Percentiles rank a stretch among this genome's conserved stretches.
Conservation (phyloP, 2,329 filamentous ascomycete species). For the Trichoderma guizhouense region DNA sequence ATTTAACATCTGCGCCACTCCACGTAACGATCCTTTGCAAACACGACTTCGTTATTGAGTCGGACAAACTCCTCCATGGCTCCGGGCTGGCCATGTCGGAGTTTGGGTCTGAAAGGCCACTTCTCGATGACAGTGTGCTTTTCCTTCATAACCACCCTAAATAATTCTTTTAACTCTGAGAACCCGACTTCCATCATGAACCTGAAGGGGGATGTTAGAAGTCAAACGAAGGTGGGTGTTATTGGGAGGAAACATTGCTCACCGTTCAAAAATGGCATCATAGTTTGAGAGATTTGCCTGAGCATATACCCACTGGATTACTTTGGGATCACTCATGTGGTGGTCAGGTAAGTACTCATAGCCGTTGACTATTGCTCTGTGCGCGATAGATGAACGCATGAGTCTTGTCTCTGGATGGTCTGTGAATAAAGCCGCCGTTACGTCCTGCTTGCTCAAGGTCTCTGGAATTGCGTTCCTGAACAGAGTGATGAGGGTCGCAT, state of each 20-base stretch:
- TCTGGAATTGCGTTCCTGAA: neutral
- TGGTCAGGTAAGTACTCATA: too few species aligned
- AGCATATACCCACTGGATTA: neutral
- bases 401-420: too few species aligned
- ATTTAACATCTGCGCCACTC: neutral
- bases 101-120: neutral
- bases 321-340: too few species aligned
- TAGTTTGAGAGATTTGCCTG: neutral
- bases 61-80: neutral
- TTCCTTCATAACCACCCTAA: neutral
- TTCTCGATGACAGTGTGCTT: conserved; percentile 4
- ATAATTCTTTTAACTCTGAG: neutral
- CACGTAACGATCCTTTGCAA: neutral
- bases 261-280: neutral
- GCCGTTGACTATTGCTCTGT: too few species aligned
- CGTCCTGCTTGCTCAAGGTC: neutral
- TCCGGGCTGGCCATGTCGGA: neutral
- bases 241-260: neutral
- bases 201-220: neutral
- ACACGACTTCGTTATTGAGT: neutral
- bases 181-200: neutral
- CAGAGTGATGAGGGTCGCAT: conserved; percentile 7
- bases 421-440: too few species aligned
- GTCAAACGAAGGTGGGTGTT: too few species aligned
- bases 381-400: too few species aligned